Evolutionary conservation across 257 asterid genomes (phyloP).

Genomic region (Solanum bulbocastanum): DNA sequence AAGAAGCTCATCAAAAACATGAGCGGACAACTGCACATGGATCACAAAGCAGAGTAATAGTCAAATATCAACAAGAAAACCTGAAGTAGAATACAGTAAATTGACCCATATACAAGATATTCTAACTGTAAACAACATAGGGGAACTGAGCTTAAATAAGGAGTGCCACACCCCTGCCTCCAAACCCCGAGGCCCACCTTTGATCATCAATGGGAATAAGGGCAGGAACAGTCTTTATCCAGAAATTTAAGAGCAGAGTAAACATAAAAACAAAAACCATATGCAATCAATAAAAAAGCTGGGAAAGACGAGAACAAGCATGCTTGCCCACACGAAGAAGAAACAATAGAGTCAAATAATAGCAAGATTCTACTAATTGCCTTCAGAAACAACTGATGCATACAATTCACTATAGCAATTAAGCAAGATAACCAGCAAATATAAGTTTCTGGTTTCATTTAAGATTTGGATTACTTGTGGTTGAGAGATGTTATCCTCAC

Average conservation of each 20-base stretch:
- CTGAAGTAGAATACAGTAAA: not conserved
- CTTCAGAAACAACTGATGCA: not conserved
- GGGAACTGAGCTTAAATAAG: not conserved
- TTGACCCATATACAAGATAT: not conserved
- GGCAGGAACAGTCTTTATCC: not conserved
- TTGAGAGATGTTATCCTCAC: slow-evolving; percentile 31
- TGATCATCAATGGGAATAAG: not conserved
- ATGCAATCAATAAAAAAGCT: not conserved
- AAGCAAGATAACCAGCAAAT: not conserved
- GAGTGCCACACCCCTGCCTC: not conserved
- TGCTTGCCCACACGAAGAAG: not conserved
- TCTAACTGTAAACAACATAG: not conserved
- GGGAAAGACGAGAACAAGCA: not conserved
- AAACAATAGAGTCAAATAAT: not conserved
- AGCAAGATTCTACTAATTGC: not conserved
- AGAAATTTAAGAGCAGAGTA: not conserved
- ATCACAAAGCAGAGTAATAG: not conserved
- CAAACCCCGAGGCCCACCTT: not conserved
- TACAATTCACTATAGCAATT: not conserved
- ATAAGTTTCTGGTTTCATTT: not conserved
- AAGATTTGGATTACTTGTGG: slow-evolving; percentile 36
- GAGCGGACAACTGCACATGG: slow-evolving; percentile 49
- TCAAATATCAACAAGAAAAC: not conserved
- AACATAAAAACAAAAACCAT: not conserved
- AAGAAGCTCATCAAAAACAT: slow-evolving; percentile 51